Conservation (phyloP, 2,329 filamentous ascomycete genomes). For the Aplosporella prunicola region DNA sequence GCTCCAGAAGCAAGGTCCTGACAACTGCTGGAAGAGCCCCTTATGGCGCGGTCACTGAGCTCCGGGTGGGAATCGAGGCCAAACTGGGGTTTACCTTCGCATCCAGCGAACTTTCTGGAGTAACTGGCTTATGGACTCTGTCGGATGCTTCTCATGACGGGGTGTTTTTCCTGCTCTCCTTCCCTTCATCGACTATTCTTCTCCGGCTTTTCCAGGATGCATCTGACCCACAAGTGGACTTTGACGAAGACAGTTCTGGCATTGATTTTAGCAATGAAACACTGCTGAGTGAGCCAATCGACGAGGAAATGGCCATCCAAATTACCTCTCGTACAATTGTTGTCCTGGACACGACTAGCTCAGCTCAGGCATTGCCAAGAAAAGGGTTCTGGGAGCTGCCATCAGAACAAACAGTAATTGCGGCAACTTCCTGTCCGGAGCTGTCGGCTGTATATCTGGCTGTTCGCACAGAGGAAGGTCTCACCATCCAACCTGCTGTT, state of each 20-base stretch:
- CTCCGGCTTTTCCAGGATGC: constrained; percentile 19
- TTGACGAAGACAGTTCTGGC: constrained; percentile 17
- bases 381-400: constrained; percentile 2
- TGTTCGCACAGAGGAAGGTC: constrained; percentile 12
- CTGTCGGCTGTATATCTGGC: constrained; percentile 13
- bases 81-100: constrained; percentile 18
- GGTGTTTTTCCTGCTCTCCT: constrained; percentile 28
- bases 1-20: constrained; percentile 21
- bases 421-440: constrained; percentile 11
- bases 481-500: constrained; percentile 1
- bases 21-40: constrained; percentile 36
- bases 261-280: constrained; percentile 24
- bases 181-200: constrained; percentile 23
- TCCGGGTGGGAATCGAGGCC: constrained; percentile 34
- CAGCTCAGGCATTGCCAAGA: constrained; percentile 1
- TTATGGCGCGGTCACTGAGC: constrained; percentile 35
- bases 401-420: constrained; percentile 3
- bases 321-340: constrained; percentile 20
- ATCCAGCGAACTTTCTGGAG: constrained; percentile 22
- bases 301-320: constrained; percentile 20
- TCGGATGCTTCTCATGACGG: constrained; percentile 20
- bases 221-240: constrained; percentile 2
- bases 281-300: constrained; percentile 20
- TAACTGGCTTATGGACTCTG: constrained; percentile 28
- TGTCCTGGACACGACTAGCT: constrained; percentile 14